Conservation (phyloP, 1,284 basidiomycete species). For the Microbotryum silenes-acaulis region DNA sequence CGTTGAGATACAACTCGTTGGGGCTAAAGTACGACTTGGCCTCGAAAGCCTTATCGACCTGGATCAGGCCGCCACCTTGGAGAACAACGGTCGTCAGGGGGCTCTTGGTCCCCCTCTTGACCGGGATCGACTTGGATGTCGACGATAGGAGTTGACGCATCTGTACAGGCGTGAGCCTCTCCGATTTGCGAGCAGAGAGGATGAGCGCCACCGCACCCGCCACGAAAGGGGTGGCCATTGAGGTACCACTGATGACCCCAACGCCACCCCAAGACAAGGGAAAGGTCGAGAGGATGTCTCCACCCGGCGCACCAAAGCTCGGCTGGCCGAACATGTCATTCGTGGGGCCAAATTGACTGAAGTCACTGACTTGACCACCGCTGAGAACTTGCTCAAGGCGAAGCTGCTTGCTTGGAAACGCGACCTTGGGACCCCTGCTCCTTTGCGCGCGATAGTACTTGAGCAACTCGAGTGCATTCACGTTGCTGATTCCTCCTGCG, state of each 20-base stretch:
- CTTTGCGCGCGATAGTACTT: too few relatives aligned
- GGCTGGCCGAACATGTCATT: slow-evolving; percentile 57
- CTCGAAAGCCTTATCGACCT: slow-evolving; percentile 57
- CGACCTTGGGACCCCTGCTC: too few relatives aligned
- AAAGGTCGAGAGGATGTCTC: slow-evolving; percentile 53
- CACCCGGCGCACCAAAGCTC: slow-evolving; percentile 53
- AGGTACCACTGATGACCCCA: slow-evolving; percentile 45
- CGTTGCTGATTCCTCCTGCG: too few relatives aligned
- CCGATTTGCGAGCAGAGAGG: slow-evolving; percentile 50
- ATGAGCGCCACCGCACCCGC: slow-evolving; percentile 60
- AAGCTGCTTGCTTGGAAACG: slow-evolving; percentile 33
- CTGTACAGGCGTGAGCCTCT: slow-evolving; percentile 43
- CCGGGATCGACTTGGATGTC: slow-evolving; percentile 50
- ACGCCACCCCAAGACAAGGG: slow-evolving; percentile 47
- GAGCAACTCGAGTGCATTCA: too few relatives aligned
- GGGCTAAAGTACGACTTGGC: slow-evolving; percentile 53
- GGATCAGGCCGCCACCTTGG: slow-evolving; percentile 54
- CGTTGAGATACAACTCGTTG: slow-evolving; percentile 58
- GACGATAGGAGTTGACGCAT: slow-evolving; percentile 53
- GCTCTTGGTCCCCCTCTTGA: slow-evolving; percentile 48
- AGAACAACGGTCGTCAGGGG: slow-evolving; percentile 45
- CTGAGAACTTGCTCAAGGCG: too few relatives aligned
- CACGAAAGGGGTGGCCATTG: slow-evolving; percentile 40
- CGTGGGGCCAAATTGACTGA: slow-evolving; percentile 49
- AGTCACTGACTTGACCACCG: slow-evolving; percentile 48